Percentiles rank a stretch among this genome's conserved stretches.
Evolutionary conservation across 2,329 filamentous ascomycete genomes (phyloP).

Genomic region (Colletotrichum phormii): DNA sequence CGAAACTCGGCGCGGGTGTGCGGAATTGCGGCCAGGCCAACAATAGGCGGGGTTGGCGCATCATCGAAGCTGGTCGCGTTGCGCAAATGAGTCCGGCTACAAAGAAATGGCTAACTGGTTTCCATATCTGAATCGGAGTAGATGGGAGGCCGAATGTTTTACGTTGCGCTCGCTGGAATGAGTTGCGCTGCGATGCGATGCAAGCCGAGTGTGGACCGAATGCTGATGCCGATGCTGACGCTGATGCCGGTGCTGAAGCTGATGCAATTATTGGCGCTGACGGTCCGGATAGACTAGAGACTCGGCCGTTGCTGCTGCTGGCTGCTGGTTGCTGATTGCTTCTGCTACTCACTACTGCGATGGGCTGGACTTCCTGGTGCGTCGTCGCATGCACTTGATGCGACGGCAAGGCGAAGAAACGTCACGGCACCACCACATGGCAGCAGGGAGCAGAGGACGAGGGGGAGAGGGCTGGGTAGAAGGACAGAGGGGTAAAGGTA

Average conservation of each 20-base stretch:
- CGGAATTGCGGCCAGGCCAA: neutral
- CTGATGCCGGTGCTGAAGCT: neutral
- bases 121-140: neutral
- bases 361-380: neutral
- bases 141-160: neutral
- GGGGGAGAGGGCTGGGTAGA: neutral
- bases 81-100: neutral
- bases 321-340: neutral
- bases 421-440: conserved; percentile 8
- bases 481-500: neutral
- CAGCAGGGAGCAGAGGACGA: conserved; percentile 3
- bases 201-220: neutral
- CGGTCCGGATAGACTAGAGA: neutral
- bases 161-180: neutral
- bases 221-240: neutral
- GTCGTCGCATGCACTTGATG: conserved; percentile 5
- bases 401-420: neutral
- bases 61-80: neutral
- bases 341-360: neutral
- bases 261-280: neutral
- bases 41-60: conserved; percentile 20
- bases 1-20: neutral
- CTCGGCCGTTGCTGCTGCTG: neutral
- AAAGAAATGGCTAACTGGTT: neutral
- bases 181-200: conserved; percentile 4